Evolutionary conservation across 1,284 basidiomycete species (phyloP).

Genomic region (Cyathus pygmaeus): DNA sequence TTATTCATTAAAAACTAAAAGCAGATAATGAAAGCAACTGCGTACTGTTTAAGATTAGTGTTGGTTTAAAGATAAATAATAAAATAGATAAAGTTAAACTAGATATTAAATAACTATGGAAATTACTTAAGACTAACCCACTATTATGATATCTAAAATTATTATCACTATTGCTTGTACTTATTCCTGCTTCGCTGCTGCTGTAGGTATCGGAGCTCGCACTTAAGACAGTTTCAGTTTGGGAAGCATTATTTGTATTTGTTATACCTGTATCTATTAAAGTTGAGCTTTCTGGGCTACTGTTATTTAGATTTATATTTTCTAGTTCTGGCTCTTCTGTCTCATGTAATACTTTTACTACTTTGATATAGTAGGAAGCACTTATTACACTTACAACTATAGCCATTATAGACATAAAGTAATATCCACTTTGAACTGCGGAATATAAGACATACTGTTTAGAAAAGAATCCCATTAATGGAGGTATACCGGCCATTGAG

Average conservation of each 20-base stretch:
- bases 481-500: constrained; percentile 28
- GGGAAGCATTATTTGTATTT: not conserved
- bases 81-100: constrained; percentile 27
- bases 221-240: no score
- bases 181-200: no score
- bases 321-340: no score
- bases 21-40: constrained; percentile 20
- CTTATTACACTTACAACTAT: constrained; percentile 28
- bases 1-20: constrained; percentile 27
- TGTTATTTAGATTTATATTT: constrained; percentile 5
- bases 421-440: constrained; percentile 25
- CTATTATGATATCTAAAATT: constrained; percentile 1
- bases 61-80: constrained; percentile 15
- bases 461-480: constrained; percentile 29
- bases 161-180: not conserved
- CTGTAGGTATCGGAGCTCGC: no score
- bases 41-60: constrained; percentile 5
- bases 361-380: constrained; percentile 33
- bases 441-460: constrained; percentile 30
- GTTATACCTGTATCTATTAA: not conserved
- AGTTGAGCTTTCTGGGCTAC: no score
- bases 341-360: constrained; percentile 27
- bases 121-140: constrained; percentile 20
- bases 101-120: constrained; percentile 30
- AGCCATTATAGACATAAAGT: constrained; percentile 25